Conservation (phyloP, 139 green algal species). For the Coelastrella sp. region DNA sequence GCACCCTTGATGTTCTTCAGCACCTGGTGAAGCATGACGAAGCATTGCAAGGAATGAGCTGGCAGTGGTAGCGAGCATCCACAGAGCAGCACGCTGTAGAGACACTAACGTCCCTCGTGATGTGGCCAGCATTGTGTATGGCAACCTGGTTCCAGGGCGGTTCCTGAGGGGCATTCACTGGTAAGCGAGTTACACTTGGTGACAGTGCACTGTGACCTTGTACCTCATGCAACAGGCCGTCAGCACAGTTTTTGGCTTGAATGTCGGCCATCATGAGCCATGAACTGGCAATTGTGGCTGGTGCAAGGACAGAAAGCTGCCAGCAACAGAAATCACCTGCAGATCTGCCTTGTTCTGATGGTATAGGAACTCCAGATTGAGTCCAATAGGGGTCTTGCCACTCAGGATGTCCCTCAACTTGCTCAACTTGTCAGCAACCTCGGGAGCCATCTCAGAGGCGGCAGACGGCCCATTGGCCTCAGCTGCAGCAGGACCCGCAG, state of each 20-base stretch:
- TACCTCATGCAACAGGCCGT: neutral
- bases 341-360: slow-evolving; percentile 66
- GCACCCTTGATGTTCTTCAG: slow-evolving; percentile 92
- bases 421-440: slow-evolving; percentile 47
- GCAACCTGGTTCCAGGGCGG: too few relatives aligned
- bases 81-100: too few relatives aligned
- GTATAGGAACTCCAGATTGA: slow-evolving; percentile 97
- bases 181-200: too few relatives aligned
- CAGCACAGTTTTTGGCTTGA: neutral
- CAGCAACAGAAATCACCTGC: slow-evolving; percentile 38
- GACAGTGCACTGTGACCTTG: too few relatives aligned
- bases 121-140: too few relatives aligned
- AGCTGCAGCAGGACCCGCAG: slow-evolving; percentile 31
- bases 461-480: slow-evolving; percentile 11
- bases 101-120: too few relatives aligned
- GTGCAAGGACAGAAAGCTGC: neutral
- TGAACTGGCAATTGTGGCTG: neutral
- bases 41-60: neutral
- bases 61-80: neutral
- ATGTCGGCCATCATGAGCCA: neutral
- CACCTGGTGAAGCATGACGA: slow-evolving; percentile 60
- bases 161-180: too few relatives aligned
- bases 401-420: slow-evolving; percentile 84
- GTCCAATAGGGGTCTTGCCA: slow-evolving; percentile 86
- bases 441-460: slow-evolving; percentile 37